These are phyloP conservation scores for Eutrema salsugineum DNA, from an alignment of 441 rosid genomes.

Conservation along the genomic window DNA sequence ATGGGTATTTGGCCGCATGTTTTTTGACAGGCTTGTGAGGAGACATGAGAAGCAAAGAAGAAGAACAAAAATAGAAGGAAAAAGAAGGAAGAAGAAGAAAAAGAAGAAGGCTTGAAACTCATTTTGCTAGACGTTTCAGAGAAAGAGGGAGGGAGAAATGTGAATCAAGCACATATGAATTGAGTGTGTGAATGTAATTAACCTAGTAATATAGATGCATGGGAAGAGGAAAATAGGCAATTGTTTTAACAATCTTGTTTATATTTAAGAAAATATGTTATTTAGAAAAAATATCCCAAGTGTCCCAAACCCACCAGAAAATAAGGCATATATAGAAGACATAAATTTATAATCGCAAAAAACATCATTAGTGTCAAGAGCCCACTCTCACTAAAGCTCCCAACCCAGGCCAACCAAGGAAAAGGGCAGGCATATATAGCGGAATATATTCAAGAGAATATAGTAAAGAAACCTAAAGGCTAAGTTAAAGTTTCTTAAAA, in stretches of 20 bases:
- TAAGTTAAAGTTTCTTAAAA: slow-evolving; percentile 6
- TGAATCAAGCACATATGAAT: too few relatives aligned
- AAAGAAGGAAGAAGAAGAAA: neutral
- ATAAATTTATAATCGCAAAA: neutral
- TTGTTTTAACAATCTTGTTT: neutral
- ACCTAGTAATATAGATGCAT: slow-evolving; percentile 10
- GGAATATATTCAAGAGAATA: slow-evolving; percentile 29
- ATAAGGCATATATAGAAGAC: slow-evolving; percentile 8
- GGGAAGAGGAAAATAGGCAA: neutral
- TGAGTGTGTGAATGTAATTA: too few relatives aligned
- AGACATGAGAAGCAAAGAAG: slow-evolving; percentile 36
- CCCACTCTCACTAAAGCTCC: slow-evolving; percentile 23
- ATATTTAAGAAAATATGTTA: neutral
- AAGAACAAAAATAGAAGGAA: slow-evolving; percentile 19
- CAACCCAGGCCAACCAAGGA: slow-evolving; percentile 14
- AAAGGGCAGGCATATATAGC: slow-evolving; percentile 2
- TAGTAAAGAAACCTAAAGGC: slow-evolving; percentile 31
- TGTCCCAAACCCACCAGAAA: slow-evolving; percentile 16
- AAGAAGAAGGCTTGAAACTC: slow-evolving; percentile 1
- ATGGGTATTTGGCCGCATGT: slow-evolving; percentile 61
- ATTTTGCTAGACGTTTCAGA: slow-evolving; percentile 7
- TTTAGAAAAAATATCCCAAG: neutral
- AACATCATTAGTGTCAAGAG: slow-evolving; percentile 17
- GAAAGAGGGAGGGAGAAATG: neutral
- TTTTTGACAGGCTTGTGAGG: slow-evolving; percentile 66